phyloP scores from a whole-genome alignment of 225 moss, liverwort and hornwort species.

The Neckera pumila region DNA sequence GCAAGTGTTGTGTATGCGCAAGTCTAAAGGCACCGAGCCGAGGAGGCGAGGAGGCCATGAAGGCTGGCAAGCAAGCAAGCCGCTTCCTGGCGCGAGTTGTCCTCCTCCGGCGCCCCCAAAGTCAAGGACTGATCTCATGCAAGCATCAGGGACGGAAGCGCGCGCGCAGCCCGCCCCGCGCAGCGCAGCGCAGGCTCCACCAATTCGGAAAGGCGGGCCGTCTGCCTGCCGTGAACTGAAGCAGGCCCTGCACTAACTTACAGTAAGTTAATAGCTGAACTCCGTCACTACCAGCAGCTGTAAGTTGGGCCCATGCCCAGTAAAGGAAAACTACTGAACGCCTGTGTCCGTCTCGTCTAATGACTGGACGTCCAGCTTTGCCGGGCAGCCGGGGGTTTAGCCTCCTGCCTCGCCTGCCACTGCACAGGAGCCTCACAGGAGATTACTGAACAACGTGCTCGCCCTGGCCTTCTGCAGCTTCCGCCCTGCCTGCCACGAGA shows the following conservation, averaged over 20 bases:
- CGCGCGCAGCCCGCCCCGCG: background rate
- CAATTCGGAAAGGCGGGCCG: background rate
- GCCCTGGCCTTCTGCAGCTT: background rate
- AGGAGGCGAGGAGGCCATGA: background rate
- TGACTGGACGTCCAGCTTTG: background rate
- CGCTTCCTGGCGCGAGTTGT: background rate
- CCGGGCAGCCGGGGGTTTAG: background rate
- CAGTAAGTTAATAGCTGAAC: background rate
- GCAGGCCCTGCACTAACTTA: background rate
- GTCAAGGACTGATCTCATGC: background rate
- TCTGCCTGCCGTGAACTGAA: background rate
- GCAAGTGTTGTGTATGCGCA: background rate
- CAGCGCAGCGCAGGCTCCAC: background rate
- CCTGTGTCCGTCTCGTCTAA: background rate
- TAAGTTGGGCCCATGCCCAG: background rate
- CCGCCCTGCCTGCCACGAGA: background rate
- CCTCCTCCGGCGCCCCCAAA: background rate
- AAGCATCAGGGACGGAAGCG: background rate
- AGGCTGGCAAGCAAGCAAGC: background rate
- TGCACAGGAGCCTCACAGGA: background rate
- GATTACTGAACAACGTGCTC: slow-evolving; percentile 3
- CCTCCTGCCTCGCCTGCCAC: background rate
- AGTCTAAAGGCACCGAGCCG: background rate
- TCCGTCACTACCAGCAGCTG: background rate
- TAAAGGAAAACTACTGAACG: background rate